phyloP scores from a whole-genome alignment of 2,329 filamentous ascomycete species.

The Blumeria graminis region DNA sequence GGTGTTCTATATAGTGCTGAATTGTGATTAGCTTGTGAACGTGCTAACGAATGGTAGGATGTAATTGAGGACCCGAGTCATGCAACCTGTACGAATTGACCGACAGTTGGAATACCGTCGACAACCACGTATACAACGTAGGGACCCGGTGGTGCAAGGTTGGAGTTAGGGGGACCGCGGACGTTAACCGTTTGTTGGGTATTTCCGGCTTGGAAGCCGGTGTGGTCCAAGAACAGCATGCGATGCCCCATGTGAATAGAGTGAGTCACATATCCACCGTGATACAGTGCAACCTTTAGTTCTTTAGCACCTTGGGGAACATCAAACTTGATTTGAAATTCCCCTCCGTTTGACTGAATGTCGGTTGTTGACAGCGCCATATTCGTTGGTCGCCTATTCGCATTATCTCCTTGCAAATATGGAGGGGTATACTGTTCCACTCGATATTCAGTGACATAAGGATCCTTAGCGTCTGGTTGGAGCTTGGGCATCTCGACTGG shows the following conservation, averaged over 20 bases:
- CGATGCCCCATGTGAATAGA: constrained; percentile 36
- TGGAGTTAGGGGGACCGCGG: constrained; percentile 28
- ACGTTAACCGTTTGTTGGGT: constrained; percentile 23
- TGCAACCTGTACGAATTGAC: constrained; percentile 13
- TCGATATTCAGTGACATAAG: constrained; percentile 33
- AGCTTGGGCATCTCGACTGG: constrained; percentile 32
- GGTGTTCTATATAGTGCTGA: too few relatives aligned
- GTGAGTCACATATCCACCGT: constrained; percentile 36
- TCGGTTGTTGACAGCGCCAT: constrained; percentile 21
- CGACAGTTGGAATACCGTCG: constrained; percentile 13
- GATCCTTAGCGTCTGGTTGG: constrained; percentile 19
- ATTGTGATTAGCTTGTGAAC: too few relatives aligned
- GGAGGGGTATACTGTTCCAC: constrained; percentile 37
- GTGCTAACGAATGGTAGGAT: too few relatives aligned
- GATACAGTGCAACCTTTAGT: constrained; percentile 27
- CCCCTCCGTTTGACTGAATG: constrained; percentile 20
- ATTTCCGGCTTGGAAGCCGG: constrained; percentile 20
- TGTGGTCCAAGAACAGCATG: constrained; percentile 27
- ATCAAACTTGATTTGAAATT: constrained; percentile 24
- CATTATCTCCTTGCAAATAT: constrained; percentile 30
- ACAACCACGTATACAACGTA: constrained; percentile 32
- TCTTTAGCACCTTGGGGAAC: constrained; percentile 19
- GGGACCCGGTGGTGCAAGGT: constrained; percentile 31
- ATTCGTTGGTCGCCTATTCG: constrained; percentile 22
- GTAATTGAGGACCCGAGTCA: not conserved